Evolutionary conservation across 2,329 filamentous ascomycete species (phyloP), one percentile per base, ranked within the genome.

Genomic region (Shiraia sp.): DNA sequence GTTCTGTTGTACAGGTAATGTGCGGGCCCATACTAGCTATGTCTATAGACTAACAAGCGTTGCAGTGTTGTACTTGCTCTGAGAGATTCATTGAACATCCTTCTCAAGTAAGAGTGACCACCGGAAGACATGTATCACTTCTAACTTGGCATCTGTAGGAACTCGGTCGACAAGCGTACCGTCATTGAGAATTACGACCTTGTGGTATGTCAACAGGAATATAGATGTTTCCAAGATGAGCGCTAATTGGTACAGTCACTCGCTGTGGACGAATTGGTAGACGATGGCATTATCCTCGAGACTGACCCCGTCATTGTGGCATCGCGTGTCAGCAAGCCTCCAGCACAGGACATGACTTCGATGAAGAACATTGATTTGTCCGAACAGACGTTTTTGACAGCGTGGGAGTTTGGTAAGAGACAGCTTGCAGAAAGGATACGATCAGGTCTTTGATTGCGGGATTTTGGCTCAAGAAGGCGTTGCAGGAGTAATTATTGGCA

Each of bases 121-220:
- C 4, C 19, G 8, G 19, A 4, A 8, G 7, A 25, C 12, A 10
- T 13, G n/a, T 7, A 3, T 23, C 17, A 22, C 14, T n/a, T 8
- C n/a, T 26, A 6, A 9, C 22, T 49, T 56, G 33, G 57, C 26
- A 12, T 9, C 15, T 6, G 7, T 35, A 96, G 90, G 73, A 92
- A 95, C 80, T 90, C 90, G 24, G 91, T 95, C 36, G 93, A 99
- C 77, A 96, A 96, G 80, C 86, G 93, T 56, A 97, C 93, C 43
- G 90, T 97, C 55, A 86, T 97, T 65, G 93, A 99, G 75, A 97
- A 97, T 80, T 99, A 97, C 78, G 93, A 97, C 72, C 81, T 97
- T 15, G 88, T 96, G 49, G 65, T 69, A 60, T 24, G 66, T 56
- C 27, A 2, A 12, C 9, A 15, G 14, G 15, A 17, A 10, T 13